These are phyloP conservation scores for Suillus subluteus DNA, from an alignment of 768 basidiomycete species.

Conservation along the genomic window DNA sequence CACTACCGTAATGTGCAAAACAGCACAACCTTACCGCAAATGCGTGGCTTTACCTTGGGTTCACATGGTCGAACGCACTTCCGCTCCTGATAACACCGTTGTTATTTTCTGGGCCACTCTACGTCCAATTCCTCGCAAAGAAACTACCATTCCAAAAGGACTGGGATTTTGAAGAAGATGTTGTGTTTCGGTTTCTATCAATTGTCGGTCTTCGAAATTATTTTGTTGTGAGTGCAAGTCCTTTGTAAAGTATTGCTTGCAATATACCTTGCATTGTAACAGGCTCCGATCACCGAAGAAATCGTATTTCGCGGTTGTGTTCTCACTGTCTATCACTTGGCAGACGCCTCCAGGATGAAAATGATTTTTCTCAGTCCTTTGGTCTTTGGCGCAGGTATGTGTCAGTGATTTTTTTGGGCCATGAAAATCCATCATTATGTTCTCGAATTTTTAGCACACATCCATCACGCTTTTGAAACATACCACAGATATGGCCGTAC, in stretches of 20 bases:
- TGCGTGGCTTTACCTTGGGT: slow-evolving; percentile 44
- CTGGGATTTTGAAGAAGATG: slow-evolving; percentile 47
- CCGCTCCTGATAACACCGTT: slow-evolving; percentile 72
- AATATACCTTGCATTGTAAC: background rate
- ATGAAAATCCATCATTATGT: slow-evolving; percentile 1
- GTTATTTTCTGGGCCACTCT: slow-evolving; percentile 80
- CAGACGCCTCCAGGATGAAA: slow-evolving; percentile 51
- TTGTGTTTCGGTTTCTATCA: slow-evolving; percentile 46
- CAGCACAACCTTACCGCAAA: slow-evolving; percentile 9
- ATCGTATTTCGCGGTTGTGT: slow-evolving; percentile 88
- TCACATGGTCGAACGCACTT: slow-evolving; percentile 32
- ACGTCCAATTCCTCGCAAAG: slow-evolving; percentile 48
- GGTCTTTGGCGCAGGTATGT: slow-evolving; percentile 85
- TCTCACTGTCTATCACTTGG: slow-evolving; percentile 71
- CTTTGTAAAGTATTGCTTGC: slow-evolving; percentile 4
- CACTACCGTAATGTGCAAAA: background rate
- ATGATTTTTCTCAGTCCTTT: slow-evolving; percentile 85
- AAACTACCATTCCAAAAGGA: slow-evolving; percentile 58
- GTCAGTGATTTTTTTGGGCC: background rate
- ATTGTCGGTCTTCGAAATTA: slow-evolving; percentile 77
- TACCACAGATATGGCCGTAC: slow-evolving; percentile 79
- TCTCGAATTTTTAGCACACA: slow-evolving; percentile 63
- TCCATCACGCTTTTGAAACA: slow-evolving; percentile 90
- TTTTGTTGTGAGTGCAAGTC: slow-evolving; percentile 40
- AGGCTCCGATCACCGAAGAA: slow-evolving; percentile 95